phyloP scores from a whole-genome alignment of 345 rosid genomes.

The Erysimum cheiranthoides region DNA sequence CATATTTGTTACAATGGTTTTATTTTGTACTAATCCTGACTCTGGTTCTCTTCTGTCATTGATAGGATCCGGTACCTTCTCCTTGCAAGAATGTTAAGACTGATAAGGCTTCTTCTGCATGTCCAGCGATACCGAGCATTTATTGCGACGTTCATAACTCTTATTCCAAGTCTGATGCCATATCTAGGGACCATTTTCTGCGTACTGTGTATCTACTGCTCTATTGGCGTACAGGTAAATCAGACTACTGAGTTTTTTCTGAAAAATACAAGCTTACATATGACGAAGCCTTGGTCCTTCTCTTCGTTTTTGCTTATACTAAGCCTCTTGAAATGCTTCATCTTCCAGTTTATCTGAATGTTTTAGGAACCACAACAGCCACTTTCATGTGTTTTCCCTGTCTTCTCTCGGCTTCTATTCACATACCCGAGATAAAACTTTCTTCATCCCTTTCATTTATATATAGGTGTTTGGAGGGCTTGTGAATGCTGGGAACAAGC shows the following conservation, averaged over 20 bases:
- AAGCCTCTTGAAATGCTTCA: constrained; percentile 2
- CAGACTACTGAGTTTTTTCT: constrained; percentile 13
- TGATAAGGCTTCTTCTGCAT: constrained; percentile 87
- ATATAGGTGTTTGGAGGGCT: constrained; percentile 87
- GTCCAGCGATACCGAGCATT: constrained; percentile 82
- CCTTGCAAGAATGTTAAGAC: constrained; percentile 89
- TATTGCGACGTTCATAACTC: constrained; percentile 86
- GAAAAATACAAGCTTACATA: constrained; percentile 5
- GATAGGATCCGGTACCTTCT: constrained; percentile 98
- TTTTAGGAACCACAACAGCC: neutral
- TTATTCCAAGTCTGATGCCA: constrained; percentile 96
- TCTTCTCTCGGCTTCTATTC: neutral
- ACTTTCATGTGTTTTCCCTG: constrained; percentile 10
- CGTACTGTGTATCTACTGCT: constrained; percentile 86
- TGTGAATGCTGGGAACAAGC: constrained; percentile 84
- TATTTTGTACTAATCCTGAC: constrained; percentile 4
- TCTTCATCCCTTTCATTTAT: neutral
- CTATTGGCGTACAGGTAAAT: constrained; percentile 91
- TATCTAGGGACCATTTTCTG: constrained; percentile 90
- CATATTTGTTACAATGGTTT: neutral
- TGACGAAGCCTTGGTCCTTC: constrained; percentile 15
- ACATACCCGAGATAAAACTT: neutral
- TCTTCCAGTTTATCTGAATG: neutral
- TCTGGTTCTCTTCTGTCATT: constrained; percentile 29
- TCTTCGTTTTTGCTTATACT: neutral